Base-by-base conservation (phyloP, 192 early-diverging fungal genomes). In the Coemansia guatemalensis region DNA sequence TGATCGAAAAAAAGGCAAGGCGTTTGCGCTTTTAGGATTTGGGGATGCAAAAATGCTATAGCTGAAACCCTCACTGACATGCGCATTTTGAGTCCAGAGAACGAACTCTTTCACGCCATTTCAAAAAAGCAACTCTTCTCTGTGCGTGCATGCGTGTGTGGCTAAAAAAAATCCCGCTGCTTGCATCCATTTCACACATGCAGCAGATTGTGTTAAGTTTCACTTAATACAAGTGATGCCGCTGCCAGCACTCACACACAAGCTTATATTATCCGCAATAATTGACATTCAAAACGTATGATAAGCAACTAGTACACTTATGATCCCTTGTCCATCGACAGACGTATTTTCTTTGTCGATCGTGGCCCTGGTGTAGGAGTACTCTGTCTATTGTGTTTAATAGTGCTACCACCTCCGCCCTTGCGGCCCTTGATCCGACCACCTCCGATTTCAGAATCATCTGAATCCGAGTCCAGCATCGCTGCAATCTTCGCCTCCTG, bases 391-490 rank as follows among this genome's bases (percentile, higher is more conserved):
- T 60, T 64, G 25, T 81, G 78, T 44, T 66, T 71, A 30, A 81
- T 81, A 2, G 78, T 81, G 21, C 73, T 72, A 1, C 78, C 77
- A 7, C 69, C 70, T 6, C 53, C 53, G 3, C 27, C 50, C 29
- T 58, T 65, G 12, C 67, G 54, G 1, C 48, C 27, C 32, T 24
- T 58, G 21, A 25, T 35, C 12, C 23, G 49, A 30, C 33, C 49
- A 39, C 21, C 32, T 14, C 69, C 62, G 8, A 41, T 41, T 5
- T 65, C 66, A 17, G 64, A 67, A 14, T 74, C 73, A 14, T 81
- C 78, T 35, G 69, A 63, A 17, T 81, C 78, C 7, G 78, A 81
- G 12, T 81, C 78, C 69, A 74, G n/a, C 47, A 81, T 50, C 21
- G 71, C 70, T 2, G 74, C 68, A 56, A 82, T 73, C 64, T 60